Conservation (phyloP, 2,329 filamentous ascomycete genomes). For the Apiospora saccharicola region DNA sequence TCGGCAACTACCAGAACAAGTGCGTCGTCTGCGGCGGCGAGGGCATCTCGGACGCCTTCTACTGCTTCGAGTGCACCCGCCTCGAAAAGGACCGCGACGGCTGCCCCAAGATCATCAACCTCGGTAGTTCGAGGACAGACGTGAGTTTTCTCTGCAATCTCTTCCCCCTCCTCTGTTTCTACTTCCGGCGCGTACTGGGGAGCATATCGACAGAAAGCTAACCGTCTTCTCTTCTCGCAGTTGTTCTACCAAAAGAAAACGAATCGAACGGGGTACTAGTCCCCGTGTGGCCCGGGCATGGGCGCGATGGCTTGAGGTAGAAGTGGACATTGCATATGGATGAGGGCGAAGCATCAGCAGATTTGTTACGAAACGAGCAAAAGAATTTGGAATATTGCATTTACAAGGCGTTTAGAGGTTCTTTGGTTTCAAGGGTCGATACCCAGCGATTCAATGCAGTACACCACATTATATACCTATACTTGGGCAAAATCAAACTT, state of each 20-base stretch:
- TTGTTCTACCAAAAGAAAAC: conserved; percentile 73
- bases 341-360: not conserved
- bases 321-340: conserved; percentile 4
- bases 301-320: conserved; percentile 37
- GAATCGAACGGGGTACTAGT: conserved; percentile 67
- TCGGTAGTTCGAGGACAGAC: conserved; percentile 95
- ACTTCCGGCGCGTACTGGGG: not conserved
- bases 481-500: conserved; percentile 2
- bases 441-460: conserved; percentile 7
- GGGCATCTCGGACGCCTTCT: conserved; percentile 97
- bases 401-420: conserved; percentile 19
- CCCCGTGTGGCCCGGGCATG: conserved; percentile 56
- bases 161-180: conserved; percentile 10
- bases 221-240: conserved; percentile 43
- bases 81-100: conserved; percentile 97
- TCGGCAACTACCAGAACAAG: conserved; percentile 99
- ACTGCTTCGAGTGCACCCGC: conserved; percentile 98
- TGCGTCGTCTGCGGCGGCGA: conserved; percentile 98
- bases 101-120: conserved; percentile 98
- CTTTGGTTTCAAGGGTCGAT: conserved; percentile 20
- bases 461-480: not conserved
- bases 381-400: conserved; percentile 21
- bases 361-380: not conserved
- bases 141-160: conserved; percentile 54
- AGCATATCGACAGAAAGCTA: conserved; percentile 32